Percentiles rank a stretch among this genome's conserved stretches.
Evolutionary conservation across 495 filamentous ascomycete genomes (phyloP).

Genomic region (Delitschia confertaspora): DNA sequence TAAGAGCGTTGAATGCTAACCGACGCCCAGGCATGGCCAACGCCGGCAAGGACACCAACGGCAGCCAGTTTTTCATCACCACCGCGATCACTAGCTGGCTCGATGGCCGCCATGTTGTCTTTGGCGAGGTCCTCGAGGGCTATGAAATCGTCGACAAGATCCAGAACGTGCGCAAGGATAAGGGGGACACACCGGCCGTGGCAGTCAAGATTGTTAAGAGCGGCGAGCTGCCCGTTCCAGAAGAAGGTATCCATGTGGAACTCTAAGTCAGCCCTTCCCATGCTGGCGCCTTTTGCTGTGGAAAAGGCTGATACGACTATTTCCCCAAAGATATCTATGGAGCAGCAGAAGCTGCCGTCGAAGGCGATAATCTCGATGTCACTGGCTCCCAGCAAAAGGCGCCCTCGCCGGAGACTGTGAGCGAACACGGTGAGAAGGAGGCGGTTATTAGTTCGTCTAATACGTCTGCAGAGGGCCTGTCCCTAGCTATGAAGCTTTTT

Average conservation of each 20-base stretch:
- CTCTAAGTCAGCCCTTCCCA: constrained; percentile 49
- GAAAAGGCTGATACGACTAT: constrained; percentile 30
- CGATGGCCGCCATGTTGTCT: constrained; percentile 73
- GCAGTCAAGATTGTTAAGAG: constrained; percentile 86
- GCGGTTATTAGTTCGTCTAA: background rate
- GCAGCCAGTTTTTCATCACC: constrained; percentile 91
- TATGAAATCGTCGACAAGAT: constrained; percentile 83
- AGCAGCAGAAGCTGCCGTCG: constrained; percentile 29
- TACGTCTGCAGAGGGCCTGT: constrained; percentile 19
- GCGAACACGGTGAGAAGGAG: constrained; percentile 23
- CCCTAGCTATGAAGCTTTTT: constrained; percentile 36
- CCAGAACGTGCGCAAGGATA: constrained; percentile 63
- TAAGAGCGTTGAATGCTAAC: constrained; percentile 3
- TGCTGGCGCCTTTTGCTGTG: constrained; percentile 13
- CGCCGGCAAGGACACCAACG: constrained; percentile 94
- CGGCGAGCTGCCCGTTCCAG: constrained; percentile 77
- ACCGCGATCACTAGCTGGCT: constrained; percentile 64
- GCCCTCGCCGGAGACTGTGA: constrained; percentile 11
- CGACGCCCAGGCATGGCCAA: constrained; percentile 76
- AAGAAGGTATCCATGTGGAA: constrained; percentile 98
- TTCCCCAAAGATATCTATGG: constrained; percentile 32
- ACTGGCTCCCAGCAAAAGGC: constrained; percentile 24
- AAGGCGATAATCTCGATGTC: constrained; percentile 35
- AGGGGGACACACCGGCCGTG: constrained; percentile 65
- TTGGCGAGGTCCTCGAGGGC: constrained; percentile 57